Evolutionary conservation across 345 rosid species (phyloP), one percentile per base, ranked within the genome.

Genomic region (Lepidium sativum): DNA sequence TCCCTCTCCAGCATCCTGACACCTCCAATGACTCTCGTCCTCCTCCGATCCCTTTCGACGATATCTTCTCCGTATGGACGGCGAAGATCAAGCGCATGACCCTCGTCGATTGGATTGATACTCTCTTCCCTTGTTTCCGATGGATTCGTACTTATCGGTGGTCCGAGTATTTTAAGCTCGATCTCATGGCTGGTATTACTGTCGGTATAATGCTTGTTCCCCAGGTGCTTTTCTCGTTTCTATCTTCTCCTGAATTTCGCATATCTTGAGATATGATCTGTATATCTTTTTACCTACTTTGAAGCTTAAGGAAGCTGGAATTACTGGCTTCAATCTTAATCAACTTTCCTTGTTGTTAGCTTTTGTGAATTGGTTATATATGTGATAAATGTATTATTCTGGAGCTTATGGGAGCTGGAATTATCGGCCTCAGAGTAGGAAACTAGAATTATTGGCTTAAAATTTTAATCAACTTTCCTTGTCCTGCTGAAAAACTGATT

Each of bases 121-220:
- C 70, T 53, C 41, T 85, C 6, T 42, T 95, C 4, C 99, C 99
- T 42, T 95, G 99, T 54, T 80, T 11, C 75, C 89, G 95, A 14
- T 95, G 97, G 99, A 88, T 95, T 69, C 77, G 88, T 43, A 75
- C 83, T 55, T 95, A 95, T 68, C 75, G 70, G 18, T 91, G 95
- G 96, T 82, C 79, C 5, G 88, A 95, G 44, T 81, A 86, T 69
- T 79, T 88, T 9, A 92, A 84, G 83, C 64, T 77, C 54, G 99
- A 95, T 84, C 91, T 95, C 66, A 79, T 88, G 87, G 97, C 99
- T 14, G 99, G 99, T 13, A 56, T 75, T 65, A 91, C 99, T 77
- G 90, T 88, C 68, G 99, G 94, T 31, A 53, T 95, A 53, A 95
- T 95, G 99, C 97, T 95, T 35, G 96, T 95, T n/a, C 99, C 99